Percentiles rank a stretch among this genome's conserved stretches.
Evolutionary conservation across 1,139 yeast genomes (phyloP).

Genomic region (Kodamaea arcana): DNA sequence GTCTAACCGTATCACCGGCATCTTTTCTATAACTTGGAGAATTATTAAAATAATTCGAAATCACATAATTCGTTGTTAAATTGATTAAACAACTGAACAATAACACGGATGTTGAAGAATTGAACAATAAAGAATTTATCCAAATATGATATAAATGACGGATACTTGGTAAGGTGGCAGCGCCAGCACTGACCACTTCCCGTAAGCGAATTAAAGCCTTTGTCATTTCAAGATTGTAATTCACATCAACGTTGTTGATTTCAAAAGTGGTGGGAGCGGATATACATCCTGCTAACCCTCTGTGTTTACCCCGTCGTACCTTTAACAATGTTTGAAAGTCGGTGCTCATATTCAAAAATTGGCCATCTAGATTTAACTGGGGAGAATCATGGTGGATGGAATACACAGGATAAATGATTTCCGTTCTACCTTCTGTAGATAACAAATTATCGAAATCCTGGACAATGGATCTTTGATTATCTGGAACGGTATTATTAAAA

Average conservation of each 20-base stretch:
- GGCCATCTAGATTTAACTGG: not conserved
- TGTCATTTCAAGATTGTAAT: slow-evolving; percentile 13
- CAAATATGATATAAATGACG: slow-evolving; percentile 31
- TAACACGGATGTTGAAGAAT: slow-evolving; percentile 20
- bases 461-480: slow-evolving; percentile 14
- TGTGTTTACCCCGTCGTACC: not conserved
- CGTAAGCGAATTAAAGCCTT: slow-evolving; percentile 1
- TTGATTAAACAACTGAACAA: slow-evolving; percentile 40
- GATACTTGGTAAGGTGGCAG: slow-evolving; percentile 27
- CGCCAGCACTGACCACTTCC: slow-evolving; percentile 18
- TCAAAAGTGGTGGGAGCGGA: slow-evolving; percentile 2
- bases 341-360: not conserved
- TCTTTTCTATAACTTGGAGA: slow-evolving; percentile 13
- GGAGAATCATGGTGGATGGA: slow-evolving; percentile 15
- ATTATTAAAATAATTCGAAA: slow-evolving; percentile 28
- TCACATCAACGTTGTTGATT: slow-evolving; percentile 6
- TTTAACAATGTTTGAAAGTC: not conserved
- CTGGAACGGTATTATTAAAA: slow-evolving; percentile 3
- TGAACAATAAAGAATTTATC: slow-evolving; percentile 32
- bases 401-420: slow-evolving; percentile 40
- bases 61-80: slow-evolving; percentile 38
- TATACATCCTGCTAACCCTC: slow-evolving; percentile 9
- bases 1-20: slow-evolving; percentile 3
- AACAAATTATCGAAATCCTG: slow-evolving; percentile 28
- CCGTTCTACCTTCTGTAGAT: slow-evolving; percentile 16